phyloP scores from a whole-genome alignment of 2,329 filamentous ascomycete genomes.

The Aspergillus floridensis region DNA sequence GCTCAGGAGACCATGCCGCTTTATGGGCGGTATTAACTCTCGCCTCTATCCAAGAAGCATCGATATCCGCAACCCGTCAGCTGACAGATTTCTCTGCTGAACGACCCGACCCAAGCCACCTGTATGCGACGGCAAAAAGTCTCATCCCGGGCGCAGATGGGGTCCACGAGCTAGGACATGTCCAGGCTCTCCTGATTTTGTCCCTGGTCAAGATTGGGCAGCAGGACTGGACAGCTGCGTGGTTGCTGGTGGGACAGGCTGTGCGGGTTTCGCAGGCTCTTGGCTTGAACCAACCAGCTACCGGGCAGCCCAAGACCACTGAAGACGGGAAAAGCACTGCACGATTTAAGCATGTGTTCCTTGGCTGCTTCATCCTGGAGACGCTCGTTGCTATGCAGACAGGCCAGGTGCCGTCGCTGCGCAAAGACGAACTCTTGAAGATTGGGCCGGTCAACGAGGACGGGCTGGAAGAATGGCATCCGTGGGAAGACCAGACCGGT shows the following conservation, averaged over 20 bases:
- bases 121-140: conserved; percentile 45
- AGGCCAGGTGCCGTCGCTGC: conserved; percentile 46
- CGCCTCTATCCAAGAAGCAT: conserved; percentile 54
- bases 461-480: conserved; percentile 71
- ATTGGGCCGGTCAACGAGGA: conserved; percentile 59
- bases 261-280: conserved; percentile 47
- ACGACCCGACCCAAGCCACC: conserved; percentile 27
- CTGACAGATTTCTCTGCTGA: conserved; percentile 14
- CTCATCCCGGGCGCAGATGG: conserved; percentile 50
- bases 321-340: conserved; percentile 34
- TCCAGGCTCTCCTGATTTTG: conserved; percentile 59
- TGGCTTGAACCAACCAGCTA: conserved; percentile 43
- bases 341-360: conserved; percentile 45
- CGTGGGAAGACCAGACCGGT: conserved; percentile 58
- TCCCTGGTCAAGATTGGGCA: conserved; percentile 62
- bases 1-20: conserved; percentile 53
- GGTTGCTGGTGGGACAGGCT: conserved; percentile 64
- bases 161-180: conserved; percentile 50
- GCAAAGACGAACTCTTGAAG: conserved; percentile 50
- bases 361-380: conserved; percentile 56
- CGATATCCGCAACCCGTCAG: conserved; percentile 25
- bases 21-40: conserved; percentile 61
- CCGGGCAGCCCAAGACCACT: conserved; percentile 45
- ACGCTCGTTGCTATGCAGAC: conserved; percentile 50
- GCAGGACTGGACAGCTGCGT: conserved; percentile 57